Percentiles rank a stretch among this genome's conserved stretches.
Conservation (phyloP, 108 stramenopile genomes). For the Skeletonema marinoi region DNA sequence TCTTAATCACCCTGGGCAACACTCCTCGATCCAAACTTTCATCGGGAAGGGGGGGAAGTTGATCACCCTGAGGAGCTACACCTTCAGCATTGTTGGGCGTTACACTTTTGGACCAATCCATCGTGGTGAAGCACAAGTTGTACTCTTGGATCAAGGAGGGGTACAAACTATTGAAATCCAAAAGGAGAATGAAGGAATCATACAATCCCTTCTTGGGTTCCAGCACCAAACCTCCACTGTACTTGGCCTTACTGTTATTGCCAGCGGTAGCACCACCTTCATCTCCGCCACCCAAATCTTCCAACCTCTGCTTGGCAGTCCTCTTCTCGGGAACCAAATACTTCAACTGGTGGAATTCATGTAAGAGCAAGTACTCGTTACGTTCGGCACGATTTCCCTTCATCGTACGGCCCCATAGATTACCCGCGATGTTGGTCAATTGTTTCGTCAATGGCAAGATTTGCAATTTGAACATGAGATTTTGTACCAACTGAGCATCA, state of each 20-base stretch:
- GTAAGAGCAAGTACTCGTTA: slow-evolving; percentile 97
- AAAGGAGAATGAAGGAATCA: slow-evolving; percentile 96
- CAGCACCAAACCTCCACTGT: slow-evolving; percentile 97
- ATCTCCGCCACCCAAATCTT: slow-evolving; percentile 42
- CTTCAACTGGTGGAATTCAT: slow-evolving; percentile 98
- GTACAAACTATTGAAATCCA: slow-evolving; percentile 99
- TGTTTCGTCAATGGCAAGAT: slow-evolving; percentile 96
- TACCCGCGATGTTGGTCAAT: slow-evolving; percentile 96
- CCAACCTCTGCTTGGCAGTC: slow-evolving; percentile 52
- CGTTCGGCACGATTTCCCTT: slow-evolving; percentile 98
- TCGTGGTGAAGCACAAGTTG: slow-evolving; percentile 99
- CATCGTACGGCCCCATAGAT: slow-evolving; percentile 94
- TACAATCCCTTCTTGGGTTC: slow-evolving; percentile 99
- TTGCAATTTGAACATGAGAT: slow-evolving; percentile 94
- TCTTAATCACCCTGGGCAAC: slow-evolving; percentile 96
- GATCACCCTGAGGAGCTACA: slow-evolving; percentile 46
- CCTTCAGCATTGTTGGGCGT: slow-evolving; percentile 32
- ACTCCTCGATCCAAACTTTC: slow-evolving; percentile 84
- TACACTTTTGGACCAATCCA: slow-evolving; percentile 85
- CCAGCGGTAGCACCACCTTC: slow-evolving; percentile 7
- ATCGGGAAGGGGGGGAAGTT: slow-evolving; percentile 91
- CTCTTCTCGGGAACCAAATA: slow-evolving; percentile 93
- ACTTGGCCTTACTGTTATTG: slow-evolving; percentile 84
- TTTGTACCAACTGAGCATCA: slow-evolving; percentile 94
- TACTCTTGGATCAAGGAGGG: slow-evolving; percentile 99